Percentiles rank a stretch among this genome's conserved stretches.
phyloP scores from a whole-genome alignment of 495 filamentous ascomycete species.

The Lasiosphaeris hirsuta region DNA sequence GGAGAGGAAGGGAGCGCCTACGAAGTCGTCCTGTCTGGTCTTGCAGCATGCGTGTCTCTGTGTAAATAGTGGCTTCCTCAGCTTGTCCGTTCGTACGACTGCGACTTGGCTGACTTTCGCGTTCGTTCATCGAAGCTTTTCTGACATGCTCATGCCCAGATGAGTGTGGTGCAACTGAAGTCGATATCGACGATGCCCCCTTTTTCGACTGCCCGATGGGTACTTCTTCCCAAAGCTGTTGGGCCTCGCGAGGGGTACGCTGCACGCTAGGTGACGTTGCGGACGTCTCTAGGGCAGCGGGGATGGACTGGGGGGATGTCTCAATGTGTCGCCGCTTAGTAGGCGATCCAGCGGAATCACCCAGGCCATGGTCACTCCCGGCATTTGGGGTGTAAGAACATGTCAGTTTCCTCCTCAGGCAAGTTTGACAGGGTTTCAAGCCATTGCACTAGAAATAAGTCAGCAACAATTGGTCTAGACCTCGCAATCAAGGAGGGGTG shows the following conservation, averaged over 20 bases:
- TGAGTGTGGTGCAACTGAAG: constrained; percentile 14
- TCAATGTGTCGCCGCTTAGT: constrained; percentile 46
- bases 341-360: constrained; percentile 38
- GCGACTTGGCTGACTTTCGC: constrained; percentile 52
- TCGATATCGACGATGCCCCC: constrained; percentile 20
- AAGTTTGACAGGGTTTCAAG: constrained; percentile 65
- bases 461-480: constrained; percentile 18
- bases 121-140: constrained; percentile 32
- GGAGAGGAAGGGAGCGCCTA: constrained; percentile 33
- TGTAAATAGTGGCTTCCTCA: constrained; percentile 57
- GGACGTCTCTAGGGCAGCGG: constrained; percentile 18
- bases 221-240: constrained; percentile 24
- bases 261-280: constrained; percentile 14
- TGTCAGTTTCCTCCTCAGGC: constrained; percentile 54
- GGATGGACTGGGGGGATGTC: constrained; percentile 27
- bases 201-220: constrained; percentile 16
- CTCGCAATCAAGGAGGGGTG: not conserved
- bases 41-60: constrained; percentile 56
- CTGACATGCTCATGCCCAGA: constrained; percentile 19
- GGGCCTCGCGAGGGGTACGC: constrained; percentile 8
- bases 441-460: constrained; percentile 59
- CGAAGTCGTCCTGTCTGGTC: constrained; percentile 55
- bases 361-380: constrained; percentile 29
- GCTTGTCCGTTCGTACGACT: constrained; percentile 45
- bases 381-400: constrained; percentile 45